Evolutionary conservation across 139 green algal genomes (phyloP).

Genomic region (Raphidocelis subcapitata): DNA sequence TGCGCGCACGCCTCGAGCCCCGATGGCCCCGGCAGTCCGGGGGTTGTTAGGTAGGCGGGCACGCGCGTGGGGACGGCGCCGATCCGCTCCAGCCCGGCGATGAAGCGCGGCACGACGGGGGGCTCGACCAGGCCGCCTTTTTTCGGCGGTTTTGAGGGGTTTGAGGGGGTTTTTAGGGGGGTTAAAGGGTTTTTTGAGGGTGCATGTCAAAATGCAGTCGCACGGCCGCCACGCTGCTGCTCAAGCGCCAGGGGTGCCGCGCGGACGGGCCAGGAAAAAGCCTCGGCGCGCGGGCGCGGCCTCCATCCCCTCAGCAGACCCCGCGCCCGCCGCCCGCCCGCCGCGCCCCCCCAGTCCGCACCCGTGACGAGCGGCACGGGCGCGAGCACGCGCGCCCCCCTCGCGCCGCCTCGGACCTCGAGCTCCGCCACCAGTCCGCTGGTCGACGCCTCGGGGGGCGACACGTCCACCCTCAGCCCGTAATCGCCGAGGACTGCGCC

Average conservation of each 20-base stretch:
- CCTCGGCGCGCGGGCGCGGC: neutral
- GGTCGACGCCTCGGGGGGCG: slow-evolving; percentile 58
- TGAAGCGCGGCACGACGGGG: slow-evolving; percentile 66
- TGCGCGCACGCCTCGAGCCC: slow-evolving; percentile 10
- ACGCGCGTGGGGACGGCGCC: slow-evolving; percentile 48
- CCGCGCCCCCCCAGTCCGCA: slow-evolving; percentile 10
- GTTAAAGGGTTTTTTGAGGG: neutral
- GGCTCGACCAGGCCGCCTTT: slow-evolving; percentile 66
- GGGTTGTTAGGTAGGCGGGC: slow-evolving; percentile 62
- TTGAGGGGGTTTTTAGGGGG: neutral
- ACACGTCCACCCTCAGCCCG: slow-evolving; percentile 38
- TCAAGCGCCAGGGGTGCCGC: neutral
- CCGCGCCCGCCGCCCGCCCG: neutral
- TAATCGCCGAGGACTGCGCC: slow-evolving; percentile 10
- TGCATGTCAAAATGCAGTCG: neutral
- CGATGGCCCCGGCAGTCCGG: slow-evolving; percentile 13
- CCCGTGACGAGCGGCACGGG: slow-evolving; percentile 67
- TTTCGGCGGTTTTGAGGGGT: neutral
- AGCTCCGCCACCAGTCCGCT: slow-evolving; percentile 67
- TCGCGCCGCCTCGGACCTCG: slow-evolving; percentile 26
- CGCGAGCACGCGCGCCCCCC: slow-evolving; percentile 57
- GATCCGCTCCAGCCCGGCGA: slow-evolving; percentile 49
- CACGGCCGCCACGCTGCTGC: neutral
- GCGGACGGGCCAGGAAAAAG: neutral
- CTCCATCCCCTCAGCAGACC: neutral